Evolutionary conservation across 2,329 filamentous ascomycete genomes (phyloP).

Genomic region (Myriangium duriaei): DNA sequence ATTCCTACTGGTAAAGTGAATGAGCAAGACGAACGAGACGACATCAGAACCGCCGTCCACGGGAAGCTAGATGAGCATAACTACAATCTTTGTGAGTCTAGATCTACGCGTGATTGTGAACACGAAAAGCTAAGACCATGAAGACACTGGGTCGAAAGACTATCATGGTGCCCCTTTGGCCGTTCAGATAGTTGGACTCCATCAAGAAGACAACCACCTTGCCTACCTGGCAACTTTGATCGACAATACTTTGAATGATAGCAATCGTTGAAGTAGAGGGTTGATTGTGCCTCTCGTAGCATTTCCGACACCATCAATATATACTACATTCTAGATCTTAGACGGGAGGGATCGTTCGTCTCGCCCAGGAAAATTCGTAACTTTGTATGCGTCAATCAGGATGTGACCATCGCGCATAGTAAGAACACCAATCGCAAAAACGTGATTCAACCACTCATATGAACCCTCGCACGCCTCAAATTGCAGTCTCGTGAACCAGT

Average conservation of each 20-base stretch:
- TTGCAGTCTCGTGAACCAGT: constrained; percentile 17
- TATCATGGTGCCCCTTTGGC: constrained; percentile 19
- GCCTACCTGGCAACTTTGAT: constrained; percentile 16
- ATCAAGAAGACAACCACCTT: constrained; percentile 21
- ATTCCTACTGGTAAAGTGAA: constrained; percentile 15
- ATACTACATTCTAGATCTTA: constrained; percentile 1
- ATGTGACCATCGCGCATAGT: constrained; percentile 15
- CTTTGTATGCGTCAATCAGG: constrained; percentile 16
- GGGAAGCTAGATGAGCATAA: constrained; percentile 15
- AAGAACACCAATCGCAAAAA: constrained; percentile 16
- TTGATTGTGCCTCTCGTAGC: not conserved
- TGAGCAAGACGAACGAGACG: constrained; percentile 17
- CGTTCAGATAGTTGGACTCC: constrained; percentile 23
- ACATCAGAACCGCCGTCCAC: constrained; percentile 18
- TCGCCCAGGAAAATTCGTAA: constrained; percentile 17
- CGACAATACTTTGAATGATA: constrained; percentile 16
- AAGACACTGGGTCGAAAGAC: constrained; percentile 21
- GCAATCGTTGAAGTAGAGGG: not conserved
- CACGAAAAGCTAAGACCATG: too few species aligned
- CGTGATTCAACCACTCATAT: constrained; percentile 16
- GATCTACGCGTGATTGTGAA: too few species aligned
- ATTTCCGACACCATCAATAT: too few species aligned
- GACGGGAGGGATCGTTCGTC: too few species aligned
- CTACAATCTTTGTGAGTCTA: constrained; percentile 14
- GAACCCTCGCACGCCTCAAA: constrained; percentile 14